Evolutionary conservation across 1,139 yeast species (phyloP).

Genomic region (Blastobotrys arbuscula): DNA sequence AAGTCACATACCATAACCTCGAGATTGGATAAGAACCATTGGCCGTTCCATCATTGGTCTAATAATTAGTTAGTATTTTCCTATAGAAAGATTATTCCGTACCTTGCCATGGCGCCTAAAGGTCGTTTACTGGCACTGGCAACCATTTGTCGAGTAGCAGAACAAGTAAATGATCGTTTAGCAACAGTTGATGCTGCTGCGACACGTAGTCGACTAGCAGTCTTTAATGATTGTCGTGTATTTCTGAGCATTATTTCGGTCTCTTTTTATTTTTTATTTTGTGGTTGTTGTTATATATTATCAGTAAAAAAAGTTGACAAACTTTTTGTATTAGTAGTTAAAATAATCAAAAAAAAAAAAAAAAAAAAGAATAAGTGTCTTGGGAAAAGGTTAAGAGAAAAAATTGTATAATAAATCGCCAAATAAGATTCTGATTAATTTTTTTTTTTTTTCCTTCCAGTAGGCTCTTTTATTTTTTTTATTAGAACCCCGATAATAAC

Average conservation of each 20-base stretch:
- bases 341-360: too few relatives aligned
- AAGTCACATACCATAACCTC: conserved; percentile 10
- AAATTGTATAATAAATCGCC: not conserved
- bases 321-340: not conserved
- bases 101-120: conserved; percentile 4
- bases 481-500: too few relatives aligned
- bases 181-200: not conserved
- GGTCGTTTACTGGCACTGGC: not conserved
- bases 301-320: not conserved
- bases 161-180: conserved; percentile 8
- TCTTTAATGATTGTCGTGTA: conserved; percentile 5
- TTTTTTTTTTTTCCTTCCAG: not conserved
- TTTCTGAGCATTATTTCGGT: conserved; percentile 12
- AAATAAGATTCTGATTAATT: conserved; percentile 1
- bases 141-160: conserved; percentile 6
- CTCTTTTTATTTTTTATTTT: not conserved
- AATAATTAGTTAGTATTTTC: not conserved
- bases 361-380: not conserved
- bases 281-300: not conserved
- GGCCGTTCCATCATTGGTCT: conserved; percentile 11
- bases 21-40: conserved; percentile 4
- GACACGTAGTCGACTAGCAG: conserved; percentile 8
- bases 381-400: not conserved
- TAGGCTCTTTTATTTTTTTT: not conserved
- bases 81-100: not conserved